Conservation (phyloP, 441 rosid genomes). For the Metrosideros polymorpha region DNA sequence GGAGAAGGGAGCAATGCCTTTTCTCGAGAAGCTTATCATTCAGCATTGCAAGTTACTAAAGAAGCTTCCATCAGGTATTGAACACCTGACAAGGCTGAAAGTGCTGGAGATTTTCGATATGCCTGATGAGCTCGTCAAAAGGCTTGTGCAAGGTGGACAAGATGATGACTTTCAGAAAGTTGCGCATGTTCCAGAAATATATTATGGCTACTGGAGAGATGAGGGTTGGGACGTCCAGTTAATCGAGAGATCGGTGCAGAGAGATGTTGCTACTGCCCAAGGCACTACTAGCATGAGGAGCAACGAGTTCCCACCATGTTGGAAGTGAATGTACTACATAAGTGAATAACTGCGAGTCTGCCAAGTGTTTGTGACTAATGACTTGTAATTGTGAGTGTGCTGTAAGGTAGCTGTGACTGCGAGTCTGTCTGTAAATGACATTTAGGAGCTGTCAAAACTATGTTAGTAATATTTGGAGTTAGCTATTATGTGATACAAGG, state of each 20-base stretch:
- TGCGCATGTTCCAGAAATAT: neutral
- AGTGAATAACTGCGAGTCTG: neutral
- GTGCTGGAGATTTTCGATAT: neutral
- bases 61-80: neutral
- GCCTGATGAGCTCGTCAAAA: neutral
- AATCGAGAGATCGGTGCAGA: neutral
- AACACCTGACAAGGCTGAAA: neutral
- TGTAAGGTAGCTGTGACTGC: neutral
- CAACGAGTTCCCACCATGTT: neutral
- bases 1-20: neutral
- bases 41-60: neutral
- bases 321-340: neutral
- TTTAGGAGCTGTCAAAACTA: neutral
- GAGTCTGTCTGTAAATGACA: neutral
- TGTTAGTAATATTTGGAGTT: neutral
- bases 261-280: neutral
- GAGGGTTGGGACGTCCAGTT: neutral
- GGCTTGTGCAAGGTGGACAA: neutral
- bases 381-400: neutral
- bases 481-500: neutral
- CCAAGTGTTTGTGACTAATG: neutral
- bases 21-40: neutral
- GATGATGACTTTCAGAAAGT: neutral
- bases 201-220: neutral
- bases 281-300: neutral